Base-by-base conservation (phyloP, 2,329 filamentous ascomycete genomes). In the Colletotrichum lindemuthianum region DNA sequence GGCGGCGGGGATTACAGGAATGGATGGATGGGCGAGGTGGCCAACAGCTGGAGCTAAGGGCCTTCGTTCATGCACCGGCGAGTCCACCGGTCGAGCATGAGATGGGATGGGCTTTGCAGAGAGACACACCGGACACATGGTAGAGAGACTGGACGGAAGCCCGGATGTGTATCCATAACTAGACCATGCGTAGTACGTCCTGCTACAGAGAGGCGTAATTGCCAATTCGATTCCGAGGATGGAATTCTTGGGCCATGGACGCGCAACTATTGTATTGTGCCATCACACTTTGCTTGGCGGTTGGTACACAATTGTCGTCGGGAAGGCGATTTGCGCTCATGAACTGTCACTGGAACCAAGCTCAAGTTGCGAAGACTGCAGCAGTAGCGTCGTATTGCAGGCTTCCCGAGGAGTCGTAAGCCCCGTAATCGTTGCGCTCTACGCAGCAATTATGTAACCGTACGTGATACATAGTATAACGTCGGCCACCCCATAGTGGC, bases 21-120 rank as follows among this genome's bases (percentile, higher is more conserved):
- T 24, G 24, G 4, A 24, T 24, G 41, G 32, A 51, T 65, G 47
- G 61, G 52, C 56, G 56, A 59, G 52, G 52, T 52, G 49, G 47
- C 52, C 52, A 57, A 24, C 41, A 63, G 52, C 36, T 52, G 47
- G 63, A 49, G 63, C 63, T 63, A 63, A 65, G 52, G 52, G 51
- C 47, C 48, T 43, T 65, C 58, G 51, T 61, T 65, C 36, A 57
- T 65, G 58, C 63, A 41, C 58, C 58, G 36, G 57, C 44, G 24
- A 65, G 51, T 57, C 45, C 40, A 47, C 50, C 45, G 45, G 58
- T 45, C 34, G 50, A 65, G 37, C 41, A 45, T 45, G 53, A 48
- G 45, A 36, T 43, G 47, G 3, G 55, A 34, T 37, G 48, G 48
- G 48, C 33, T 56, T 34, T 53, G 41, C 13, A 16, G 15, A 45